Base-by-base conservation (phyloP, 345 rosid genomes). In the Arabidopsis arenosa region DNA sequence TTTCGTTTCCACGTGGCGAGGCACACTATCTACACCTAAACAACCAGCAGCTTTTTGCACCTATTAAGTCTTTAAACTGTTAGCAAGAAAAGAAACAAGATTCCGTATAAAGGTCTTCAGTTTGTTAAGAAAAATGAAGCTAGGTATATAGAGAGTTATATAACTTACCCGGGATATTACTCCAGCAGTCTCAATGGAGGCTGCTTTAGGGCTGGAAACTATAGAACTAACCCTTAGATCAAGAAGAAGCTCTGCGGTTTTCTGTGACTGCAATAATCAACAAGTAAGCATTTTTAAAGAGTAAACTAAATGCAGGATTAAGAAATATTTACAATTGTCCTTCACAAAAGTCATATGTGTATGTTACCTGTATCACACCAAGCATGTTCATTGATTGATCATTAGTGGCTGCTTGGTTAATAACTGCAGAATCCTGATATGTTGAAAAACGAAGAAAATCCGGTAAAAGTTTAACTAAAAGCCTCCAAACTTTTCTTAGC, bases 1-100 rank as follows among this genome's bases (percentile, higher is more conserved):
- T 81, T 85, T 87, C 70, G 82, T 75, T 59, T 86, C 92, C 45
- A 90, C 92, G 70, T 81, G 86, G 35, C 93, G 89, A 53, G 98
- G 92, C 68, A 87, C 89, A 59, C 79, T 79, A 68, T 90, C 97
- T 60, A 90, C 95, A 72, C 93, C 98, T 83, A 94, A 88, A 83
- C 88, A 88, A 77, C 81, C 92, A 18, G 97, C 98, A 74, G 96
- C 93, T 82, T 94, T 92, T 88, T 94, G 98, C 78, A 94, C 90
- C 98, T 94, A 48, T 65, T 67, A 40, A 51, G 45, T 28, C 17
- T 56, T 66, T 1, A 57, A 40, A 75, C 37, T 59, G 52, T 67
- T 66, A 40, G 35, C 49, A 56, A 4, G 5, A 11, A 73, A 63
- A 5, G 4, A 11, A 73, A 63, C 47, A 59, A 58, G 15, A 75